A percentile compares a stretch with the other conserved stretches of the same genome.
These are phyloP conservation scores for Xylariaceae sp. DNA, from an alignment of 2,329 filamentous ascomycete genomes.

Conservation along the genomic window DNA sequence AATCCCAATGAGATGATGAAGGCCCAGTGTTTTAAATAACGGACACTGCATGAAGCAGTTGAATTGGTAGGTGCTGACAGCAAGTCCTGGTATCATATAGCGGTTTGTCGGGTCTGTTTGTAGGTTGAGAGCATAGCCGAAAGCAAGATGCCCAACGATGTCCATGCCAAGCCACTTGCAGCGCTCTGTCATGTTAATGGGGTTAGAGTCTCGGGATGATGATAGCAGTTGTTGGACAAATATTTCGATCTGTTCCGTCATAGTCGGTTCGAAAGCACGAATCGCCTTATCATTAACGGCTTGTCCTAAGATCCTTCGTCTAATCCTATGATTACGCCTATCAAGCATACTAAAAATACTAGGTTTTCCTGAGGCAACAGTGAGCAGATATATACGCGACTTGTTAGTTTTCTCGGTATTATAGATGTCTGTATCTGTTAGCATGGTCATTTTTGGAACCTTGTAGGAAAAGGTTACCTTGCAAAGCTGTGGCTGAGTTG, in stretches of 20 bases:
- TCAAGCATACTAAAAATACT: slow-evolving; percentile 29
- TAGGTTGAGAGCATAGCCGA: slow-evolving; percentile 29
- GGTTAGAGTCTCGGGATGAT: slow-evolving; percentile 4
- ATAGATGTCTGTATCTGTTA: slow-evolving; percentile 31
- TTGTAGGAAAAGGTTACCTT: slow-evolving; percentile 13
- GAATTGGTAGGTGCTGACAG: no score
- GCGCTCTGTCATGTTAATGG: slow-evolving; percentile 28
- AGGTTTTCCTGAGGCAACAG: slow-evolving; percentile 15
- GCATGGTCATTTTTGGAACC: neutral
- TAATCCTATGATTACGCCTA: slow-evolving; percentile 20
- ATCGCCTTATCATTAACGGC: slow-evolving; percentile 29
- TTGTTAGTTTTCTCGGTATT: slow-evolving; percentile 30
- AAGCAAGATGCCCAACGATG: slow-evolving; percentile 30
- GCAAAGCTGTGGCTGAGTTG: slow-evolving; percentile 24
- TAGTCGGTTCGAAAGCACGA: slow-evolving; percentile 29
- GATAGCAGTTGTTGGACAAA: slow-evolving; percentile 25
- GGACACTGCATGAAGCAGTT: no score
- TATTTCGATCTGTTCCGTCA: slow-evolving; percentile 28
- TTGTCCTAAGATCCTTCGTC: slow-evolving; percentile 25
- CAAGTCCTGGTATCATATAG: no score
- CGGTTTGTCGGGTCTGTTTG: slow-evolving; percentile 20
- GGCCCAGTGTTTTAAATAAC: no score
- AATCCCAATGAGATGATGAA: no score
- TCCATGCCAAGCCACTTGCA: slow-evolving; percentile 28
- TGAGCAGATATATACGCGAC: slow-evolving; percentile 29